A percentile compares a stretch with the other conserved stretches of the same genome.
These are phyloP conservation scores for Urochloa ruziziensis DNA, from an alignment of 176 grass and related monocot genomes.

Conservation along the genomic window DNA sequence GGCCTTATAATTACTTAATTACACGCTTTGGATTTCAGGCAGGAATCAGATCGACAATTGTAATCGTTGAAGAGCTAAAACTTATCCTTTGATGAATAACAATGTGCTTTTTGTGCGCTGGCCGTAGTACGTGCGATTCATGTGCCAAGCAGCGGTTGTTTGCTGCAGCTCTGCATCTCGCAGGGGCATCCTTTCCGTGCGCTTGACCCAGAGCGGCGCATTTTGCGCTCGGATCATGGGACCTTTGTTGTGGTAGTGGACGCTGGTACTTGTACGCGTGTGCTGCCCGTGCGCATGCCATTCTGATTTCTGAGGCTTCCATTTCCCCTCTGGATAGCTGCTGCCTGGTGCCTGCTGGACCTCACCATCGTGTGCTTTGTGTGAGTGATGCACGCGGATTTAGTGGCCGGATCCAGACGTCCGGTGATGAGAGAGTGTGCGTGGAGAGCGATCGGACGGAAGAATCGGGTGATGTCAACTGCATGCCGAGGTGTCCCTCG, in stretches of 20 bases:
- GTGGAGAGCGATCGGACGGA: background rate
- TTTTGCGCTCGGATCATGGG: background rate
- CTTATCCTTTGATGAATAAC: no score
- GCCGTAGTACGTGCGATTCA: no score
- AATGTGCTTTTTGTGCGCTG: no score
- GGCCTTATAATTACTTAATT: no score
- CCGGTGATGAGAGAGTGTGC: background rate
- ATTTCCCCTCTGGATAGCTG: background rate
- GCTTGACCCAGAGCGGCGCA: background rate
- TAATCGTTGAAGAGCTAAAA: no score
- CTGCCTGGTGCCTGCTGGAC: background rate
- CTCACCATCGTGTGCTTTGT: background rate
- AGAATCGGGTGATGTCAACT: background rate
- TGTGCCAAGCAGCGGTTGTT: background rate
- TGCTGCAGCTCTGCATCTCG: background rate
- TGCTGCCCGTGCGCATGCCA: background rate
- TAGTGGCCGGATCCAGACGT: background rate
- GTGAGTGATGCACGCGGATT: background rate
- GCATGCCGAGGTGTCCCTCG: background rate
- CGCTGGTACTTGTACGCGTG: background rate
- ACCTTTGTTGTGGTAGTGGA: background rate
- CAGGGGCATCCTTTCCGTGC: background rate
- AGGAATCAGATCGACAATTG: no score
- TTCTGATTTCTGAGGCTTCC: no score
- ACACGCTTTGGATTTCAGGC: no score